Evolutionary conservation across 768 basidiomycete species (phyloP).

Genomic region (Leccinum imitatum): DNA sequence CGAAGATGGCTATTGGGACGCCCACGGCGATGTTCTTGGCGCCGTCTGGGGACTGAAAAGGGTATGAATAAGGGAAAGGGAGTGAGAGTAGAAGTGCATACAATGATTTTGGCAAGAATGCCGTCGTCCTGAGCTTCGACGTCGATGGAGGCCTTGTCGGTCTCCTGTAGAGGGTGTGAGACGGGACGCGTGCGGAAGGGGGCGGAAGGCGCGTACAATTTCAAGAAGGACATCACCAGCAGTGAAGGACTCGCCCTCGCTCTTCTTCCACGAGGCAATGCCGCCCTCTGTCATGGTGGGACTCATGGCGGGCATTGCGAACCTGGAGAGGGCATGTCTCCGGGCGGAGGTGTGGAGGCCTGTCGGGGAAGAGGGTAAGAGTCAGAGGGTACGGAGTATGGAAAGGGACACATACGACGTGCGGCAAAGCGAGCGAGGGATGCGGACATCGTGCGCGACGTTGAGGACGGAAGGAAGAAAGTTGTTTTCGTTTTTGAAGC

Average conservation of each 20-base stretch:
- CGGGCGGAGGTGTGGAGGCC: constrained; percentile 83
- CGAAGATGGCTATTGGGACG: constrained; percentile 85
- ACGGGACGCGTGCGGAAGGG: constrained; percentile 3
- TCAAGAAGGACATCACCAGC: constrained; percentile 95
- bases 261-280: constrained; percentile 96
- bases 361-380: constrained; percentile 31
- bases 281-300: constrained; percentile 99
- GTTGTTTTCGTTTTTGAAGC: constrained; percentile 14
- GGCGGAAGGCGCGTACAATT: constrained; percentile 58
- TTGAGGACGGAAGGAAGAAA: constrained; percentile 8
- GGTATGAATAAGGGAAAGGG: neutral
- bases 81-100: constrained; percentile 39
- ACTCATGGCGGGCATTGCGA: constrained; percentile 98
- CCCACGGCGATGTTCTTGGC: constrained; percentile 88
- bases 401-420: constrained; percentile 51
- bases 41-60: constrained; percentile 70
- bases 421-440: constrained; percentile 63
- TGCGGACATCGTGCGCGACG: constrained; percentile 50
- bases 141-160: constrained; percentile 99
- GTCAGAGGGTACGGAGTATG: neutral
- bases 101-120: constrained; percentile 94
- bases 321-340: constrained; percentile 77
- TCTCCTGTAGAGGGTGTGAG: constrained; percentile 64
- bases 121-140: constrained; percentile 99
- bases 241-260: constrained; percentile 87